Evolutionary conservation across 495 filamentous ascomycete genomes (phyloP).

Genomic region (Daldinia bambusicola): DNA sequence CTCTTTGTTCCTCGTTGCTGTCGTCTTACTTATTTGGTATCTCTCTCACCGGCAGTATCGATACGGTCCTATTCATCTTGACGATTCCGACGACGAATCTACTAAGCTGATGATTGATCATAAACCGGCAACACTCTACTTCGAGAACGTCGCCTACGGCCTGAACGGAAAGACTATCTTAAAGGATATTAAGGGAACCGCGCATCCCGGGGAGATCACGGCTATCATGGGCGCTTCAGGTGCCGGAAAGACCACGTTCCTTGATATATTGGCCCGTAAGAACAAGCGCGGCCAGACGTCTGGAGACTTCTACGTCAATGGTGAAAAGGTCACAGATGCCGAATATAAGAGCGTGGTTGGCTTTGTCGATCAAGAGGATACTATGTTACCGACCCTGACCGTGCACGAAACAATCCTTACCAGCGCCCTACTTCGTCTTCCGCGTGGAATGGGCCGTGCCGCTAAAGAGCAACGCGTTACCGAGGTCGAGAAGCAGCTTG

Average conservation of each 20-base stretch:
- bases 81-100: slow-evolving; percentile 90
- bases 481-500: slow-evolving; percentile 94
- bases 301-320: slow-evolving; percentile 93
- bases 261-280: slow-evolving; percentile 96
- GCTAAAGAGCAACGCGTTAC: slow-evolving; percentile 89
- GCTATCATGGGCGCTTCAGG: slow-evolving; percentile 99
- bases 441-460: slow-evolving; percentile 84
- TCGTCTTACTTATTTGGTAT: slow-evolving; percentile 88
- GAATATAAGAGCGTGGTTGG: slow-evolving; percentile 93
- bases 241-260: slow-evolving; percentile 95
- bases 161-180: slow-evolving; percentile 91
- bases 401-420: slow-evolving; percentile 98
- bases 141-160: slow-evolving; percentile 86
- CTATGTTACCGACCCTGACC: slow-evolving; percentile 95
- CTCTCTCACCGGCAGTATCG: slow-evolving; percentile 77
- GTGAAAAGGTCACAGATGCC: slow-evolving; percentile 83
- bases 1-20: slow-evolving; percentile 85
- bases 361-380: slow-evolving; percentile 98
- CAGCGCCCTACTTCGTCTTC: slow-evolving; percentile 88
- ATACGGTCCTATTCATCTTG: slow-evolving; percentile 80
- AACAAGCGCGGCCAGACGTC: slow-evolving; percentile 87
- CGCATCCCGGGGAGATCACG: slow-evolving; percentile 88
- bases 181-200: slow-evolving; percentile 79
- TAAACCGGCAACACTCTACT: slow-evolving; percentile 87
- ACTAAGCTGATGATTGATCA: slow-evolving; percentile 88